Evolutionary conservation across 148 eudicot genomes (phyloP), one percentile per base, ranked within the genome.

Genomic region (Fagopyrum esculentum): DNA sequence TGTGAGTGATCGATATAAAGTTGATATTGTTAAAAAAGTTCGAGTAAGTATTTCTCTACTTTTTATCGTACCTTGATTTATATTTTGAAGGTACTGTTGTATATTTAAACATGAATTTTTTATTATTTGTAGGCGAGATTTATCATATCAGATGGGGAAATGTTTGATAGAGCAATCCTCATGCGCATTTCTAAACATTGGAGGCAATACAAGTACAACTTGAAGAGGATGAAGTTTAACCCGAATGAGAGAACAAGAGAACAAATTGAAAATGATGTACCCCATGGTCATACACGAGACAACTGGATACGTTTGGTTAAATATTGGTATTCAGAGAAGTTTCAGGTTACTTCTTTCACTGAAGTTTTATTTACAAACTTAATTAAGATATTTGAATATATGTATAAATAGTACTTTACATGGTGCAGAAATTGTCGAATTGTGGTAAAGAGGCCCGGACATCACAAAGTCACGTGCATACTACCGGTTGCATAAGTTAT

Each of bases 71-170:
- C 9, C 19, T 56, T 22, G 61, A 56, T 17, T 56, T 56, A 56
- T 51, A 3, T 56, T 9, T 56, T 12, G 12, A n/a, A 5, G 8
- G 5, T n/a, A 8, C 16, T 10, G 15, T 51, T 9, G 3, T 56
- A 26, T 56, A 22, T 2, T 56, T 56, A 4, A 17, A 9, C 7
- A 3, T 51, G 3, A n/a, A 56, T 7, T 4, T n/a, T 5, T 26
- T n/a, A 56, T 56, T 19, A 15, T n/a, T 56, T 49, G 74, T 50
- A 72, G 59, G 19, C 40, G 6, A 72, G 50, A 50, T 72, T 72
- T 51, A n/a, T 72, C 5, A 8, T 72, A 13, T 59, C 22, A 43
- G 66, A 22, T 2, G 66, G 66, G 19, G 66, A 8, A 4, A 7
- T 35, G 26, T 59, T 19, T 19, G 17, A 59, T 26, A 59, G 40